These are phyloP conservation scores for Fraxinus floribunda DNA, from an alignment of 305 asterid species.

Conservation along the genomic window DNA sequence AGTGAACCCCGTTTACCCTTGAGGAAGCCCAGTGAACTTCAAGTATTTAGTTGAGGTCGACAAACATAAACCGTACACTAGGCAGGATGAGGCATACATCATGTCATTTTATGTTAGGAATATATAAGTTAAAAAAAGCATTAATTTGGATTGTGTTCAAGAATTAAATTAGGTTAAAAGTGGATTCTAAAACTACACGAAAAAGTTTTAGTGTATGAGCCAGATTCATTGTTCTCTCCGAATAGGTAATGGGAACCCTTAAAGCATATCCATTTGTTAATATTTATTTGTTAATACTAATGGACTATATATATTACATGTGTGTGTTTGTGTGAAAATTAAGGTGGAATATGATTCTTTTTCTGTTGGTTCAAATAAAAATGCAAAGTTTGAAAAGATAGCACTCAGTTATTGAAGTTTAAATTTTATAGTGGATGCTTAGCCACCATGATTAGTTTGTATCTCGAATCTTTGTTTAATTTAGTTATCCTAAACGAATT, in stretches of 20 bases:
- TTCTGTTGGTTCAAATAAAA: constrained; percentile 38
- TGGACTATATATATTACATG: neutral
- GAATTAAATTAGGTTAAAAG: neutral
- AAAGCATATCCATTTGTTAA: constrained; percentile 15
- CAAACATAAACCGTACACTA: neutral
- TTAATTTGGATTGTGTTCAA: neutral
- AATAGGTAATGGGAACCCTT: constrained; percentile 19
- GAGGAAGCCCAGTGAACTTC: neutral
- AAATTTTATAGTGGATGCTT: neutral
- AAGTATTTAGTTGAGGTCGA: neutral
- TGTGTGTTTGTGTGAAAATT: neutral
- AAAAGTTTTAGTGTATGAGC: constrained; percentile 6
- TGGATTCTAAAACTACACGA: neutral
- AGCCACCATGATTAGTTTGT: neutral
- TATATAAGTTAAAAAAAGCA: neutral
- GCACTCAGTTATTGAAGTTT: constrained; percentile 9
- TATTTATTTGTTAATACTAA: constrained; percentile 7
- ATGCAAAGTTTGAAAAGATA: constrained; percentile 41
- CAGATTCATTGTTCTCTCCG: constrained; percentile 28
- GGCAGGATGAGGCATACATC: neutral
- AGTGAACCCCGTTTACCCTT: neutral
- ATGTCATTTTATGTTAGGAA: neutral
- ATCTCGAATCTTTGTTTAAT: constrained; percentile 5
- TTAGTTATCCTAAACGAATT: neutral
- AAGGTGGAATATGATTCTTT: constrained; percentile 42